A percentile compares a stretch with the other conserved stretches of the same genome.
Evolutionary conservation across 805 yeast species (phyloP).

Genomic region (Zygosaccharomyces rouxii): DNA sequence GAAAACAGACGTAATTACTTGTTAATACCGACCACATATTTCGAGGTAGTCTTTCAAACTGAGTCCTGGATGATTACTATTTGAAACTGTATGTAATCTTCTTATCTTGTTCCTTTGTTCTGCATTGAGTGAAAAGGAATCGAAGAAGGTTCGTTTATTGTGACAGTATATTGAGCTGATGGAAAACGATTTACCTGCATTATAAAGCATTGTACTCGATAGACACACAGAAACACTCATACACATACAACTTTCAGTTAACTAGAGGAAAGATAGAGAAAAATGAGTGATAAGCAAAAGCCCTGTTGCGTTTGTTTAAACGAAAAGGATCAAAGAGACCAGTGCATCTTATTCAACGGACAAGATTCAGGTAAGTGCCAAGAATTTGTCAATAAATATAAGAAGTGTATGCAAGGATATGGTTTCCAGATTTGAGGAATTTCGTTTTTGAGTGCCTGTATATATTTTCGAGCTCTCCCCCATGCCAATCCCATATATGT

Average conservation of each 20-base stretch:
- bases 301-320: constrained; percentile 96
- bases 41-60: too few relatives aligned
- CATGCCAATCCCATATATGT: neutral
- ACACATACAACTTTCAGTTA: neutral
- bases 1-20: too few relatives aligned
- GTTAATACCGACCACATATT: too few relatives aligned
- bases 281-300: constrained; percentile 55
- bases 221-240: neutral
- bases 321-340: constrained; percentile 77
- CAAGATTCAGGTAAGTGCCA: constrained; percentile 74
- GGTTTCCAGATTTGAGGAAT: constrained; percentile 53
- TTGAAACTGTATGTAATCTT: too few relatives aligned
- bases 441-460: neutral
- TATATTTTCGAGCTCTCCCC: neutral
- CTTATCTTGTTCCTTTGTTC: neutral
- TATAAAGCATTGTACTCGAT: neutral
- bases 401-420: constrained; percentile 84
- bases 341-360: constrained; percentile 78
- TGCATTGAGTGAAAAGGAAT: neutral
- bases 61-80: too few relatives aligned
- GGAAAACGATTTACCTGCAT: neutral
- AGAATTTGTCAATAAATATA: constrained; percentile 65
- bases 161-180: neutral
- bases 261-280: constrained; percentile 1
- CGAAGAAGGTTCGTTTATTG: neutral